Evolutionary conservation across 257 asterid species (phyloP).

Genomic region (Solanum chiquidenum): DNA sequence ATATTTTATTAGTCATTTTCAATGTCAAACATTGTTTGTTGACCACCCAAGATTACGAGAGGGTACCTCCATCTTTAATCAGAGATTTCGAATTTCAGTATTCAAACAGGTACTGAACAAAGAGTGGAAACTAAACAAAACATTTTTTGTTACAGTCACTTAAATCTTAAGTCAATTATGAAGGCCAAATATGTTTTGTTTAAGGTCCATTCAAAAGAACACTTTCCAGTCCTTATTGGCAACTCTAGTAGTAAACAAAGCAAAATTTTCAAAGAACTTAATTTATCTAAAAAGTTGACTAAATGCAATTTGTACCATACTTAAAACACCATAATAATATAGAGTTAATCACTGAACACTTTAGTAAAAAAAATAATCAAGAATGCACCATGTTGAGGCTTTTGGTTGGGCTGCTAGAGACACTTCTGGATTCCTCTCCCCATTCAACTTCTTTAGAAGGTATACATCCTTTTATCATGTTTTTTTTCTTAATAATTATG

Average conservation of each 20-base stretch:
- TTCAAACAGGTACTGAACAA: neutral
- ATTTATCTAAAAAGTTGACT: neutral
- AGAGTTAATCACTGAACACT: neutral
- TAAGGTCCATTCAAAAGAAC: neutral
- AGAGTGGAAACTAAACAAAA: neutral
- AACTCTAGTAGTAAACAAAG: neutral
- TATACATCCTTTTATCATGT: neutral
- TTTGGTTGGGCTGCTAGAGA: constrained; percentile 47
- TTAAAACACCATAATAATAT: neutral
- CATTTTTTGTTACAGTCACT: neutral
- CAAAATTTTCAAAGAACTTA: neutral
- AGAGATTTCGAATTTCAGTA: neutral
- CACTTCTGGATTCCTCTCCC: constrained; percentile 28
- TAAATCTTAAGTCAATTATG: neutral
- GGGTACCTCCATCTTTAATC: neutral
- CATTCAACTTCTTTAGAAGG: constrained; percentile 37
- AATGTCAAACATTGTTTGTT: neutral
- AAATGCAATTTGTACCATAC: neutral
- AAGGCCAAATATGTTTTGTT: neutral
- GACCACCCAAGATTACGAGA: neutral
- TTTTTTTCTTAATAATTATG: neutral
- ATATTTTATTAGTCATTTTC: neutral
- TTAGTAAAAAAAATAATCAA: neutral
- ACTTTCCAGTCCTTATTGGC: neutral
- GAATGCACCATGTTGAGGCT: constrained; percentile 4